Evolutionary conservation across 1,284 basidiomycete species (phyloP), one percentile per base, ranked within the genome.

Genomic region (Irpex sp.): DNA sequence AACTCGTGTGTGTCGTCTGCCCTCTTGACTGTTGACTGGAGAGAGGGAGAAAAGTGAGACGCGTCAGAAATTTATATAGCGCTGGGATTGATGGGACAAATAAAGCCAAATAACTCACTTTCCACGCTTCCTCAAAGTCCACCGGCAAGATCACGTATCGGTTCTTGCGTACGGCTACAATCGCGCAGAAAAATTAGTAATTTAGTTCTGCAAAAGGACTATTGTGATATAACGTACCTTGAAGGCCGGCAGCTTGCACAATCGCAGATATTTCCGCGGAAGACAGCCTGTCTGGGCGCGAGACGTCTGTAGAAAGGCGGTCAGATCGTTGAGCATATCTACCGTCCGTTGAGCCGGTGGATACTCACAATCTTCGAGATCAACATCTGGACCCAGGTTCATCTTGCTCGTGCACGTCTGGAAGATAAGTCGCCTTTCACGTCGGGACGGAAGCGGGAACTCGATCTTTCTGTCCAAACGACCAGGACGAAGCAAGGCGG

Each of bases 71-170:
- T 75, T 78, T 79, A 76, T 79, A 76, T 73, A 75, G 69, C 64
- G 58, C 62, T 62, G 48, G 69, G 73, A 71, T 72, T 69, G 67
- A 68, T 71, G 60, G 58, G 26, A 70, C 77, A 83, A 84, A 79
- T 67, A 77, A 66, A 51, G 65, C 78, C 69, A 77, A 78, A 85
- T 67, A 84, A 86, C 91, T 74, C 70, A 96, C 94, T 85, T 97
- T 98, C 95, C 96, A 98, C 72, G 94, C 94, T 78, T 98, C 96
- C 76, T 99, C 97, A 75, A 98, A 99, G 84, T 99, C 97, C 37
- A 92, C 87, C 0, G 97, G 97, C 57, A 99, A 82, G 74, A 99
- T 97, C 62, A 99, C 87, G 77, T 99, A 99, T 72, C 97, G 89
- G 77, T 98, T 98, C 82, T 97, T 98, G 65, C 97, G 88, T 37